phyloP scores from a whole-genome alignment of 2,329 filamentous ascomycete species.

The Tolypocladium paradoxum region DNA sequence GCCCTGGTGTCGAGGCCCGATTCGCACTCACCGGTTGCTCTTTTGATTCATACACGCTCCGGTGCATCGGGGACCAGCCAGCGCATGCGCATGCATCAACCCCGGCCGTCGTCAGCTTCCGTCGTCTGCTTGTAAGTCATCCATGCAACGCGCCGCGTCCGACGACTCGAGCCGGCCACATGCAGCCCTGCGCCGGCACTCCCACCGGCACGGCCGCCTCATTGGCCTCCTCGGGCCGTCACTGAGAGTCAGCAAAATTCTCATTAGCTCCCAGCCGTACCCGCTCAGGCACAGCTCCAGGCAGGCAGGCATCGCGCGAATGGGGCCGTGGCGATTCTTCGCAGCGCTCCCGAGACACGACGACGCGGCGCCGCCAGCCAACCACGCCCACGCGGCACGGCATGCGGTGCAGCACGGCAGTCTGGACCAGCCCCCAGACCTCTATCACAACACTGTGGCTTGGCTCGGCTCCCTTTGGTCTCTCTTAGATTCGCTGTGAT shows the following conservation, averaged over 20 bases:
- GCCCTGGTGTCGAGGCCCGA: not conserved
- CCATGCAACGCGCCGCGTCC: too few species aligned
- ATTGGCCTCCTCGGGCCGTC: not conserved
- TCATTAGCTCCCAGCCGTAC: not conserved
- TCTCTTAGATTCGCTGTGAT: not conserved
- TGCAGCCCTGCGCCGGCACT: not conserved
- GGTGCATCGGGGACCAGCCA: not conserved
- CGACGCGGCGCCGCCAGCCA: not conserved
- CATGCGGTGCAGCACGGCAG: not conserved
- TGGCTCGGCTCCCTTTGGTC: not conserved
- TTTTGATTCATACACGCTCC: not conserved
- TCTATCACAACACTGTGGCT: not conserved
- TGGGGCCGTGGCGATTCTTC: not conserved
- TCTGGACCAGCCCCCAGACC: not conserved
- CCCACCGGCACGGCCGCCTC: not conserved
- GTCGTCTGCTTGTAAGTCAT: not conserved
- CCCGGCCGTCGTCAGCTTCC: not conserved
- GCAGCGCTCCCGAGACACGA: not conserved
- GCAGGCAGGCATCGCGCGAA: not conserved
- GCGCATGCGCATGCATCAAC: not conserved
- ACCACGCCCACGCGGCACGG: not conserved
- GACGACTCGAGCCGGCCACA: not conserved
- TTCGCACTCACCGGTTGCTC: not conserved
- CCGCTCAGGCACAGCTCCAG: not conserved
- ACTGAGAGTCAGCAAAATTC: not conserved